These are phyloP conservation scores for Pichia cactophila DNA, from an alignment of 1,139 yeast species.

Conservation along the genomic window DNA sequence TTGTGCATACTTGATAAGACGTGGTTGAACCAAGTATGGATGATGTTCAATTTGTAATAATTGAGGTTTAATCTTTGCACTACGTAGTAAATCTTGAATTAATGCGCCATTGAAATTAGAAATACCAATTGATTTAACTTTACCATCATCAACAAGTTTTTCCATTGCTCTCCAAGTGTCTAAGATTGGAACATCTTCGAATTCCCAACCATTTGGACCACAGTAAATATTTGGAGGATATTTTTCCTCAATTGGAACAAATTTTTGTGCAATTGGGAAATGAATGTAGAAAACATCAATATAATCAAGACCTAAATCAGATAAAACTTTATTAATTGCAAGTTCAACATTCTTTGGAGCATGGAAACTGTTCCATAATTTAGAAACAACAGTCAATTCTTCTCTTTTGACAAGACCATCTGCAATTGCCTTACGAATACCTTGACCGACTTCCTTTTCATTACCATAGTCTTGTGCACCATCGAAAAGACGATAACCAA, in stretches of 20 bases:
- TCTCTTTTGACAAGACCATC: slow-evolving; percentile 67
- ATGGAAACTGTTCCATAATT: slow-evolving; percentile 76
- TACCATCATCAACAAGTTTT: slow-evolving; percentile 51
- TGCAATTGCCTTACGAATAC: slow-evolving; percentile 53
- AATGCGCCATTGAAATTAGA: slow-evolving; percentile 78
- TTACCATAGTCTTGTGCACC: slow-evolving; percentile 78
- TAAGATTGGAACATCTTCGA: slow-evolving; percentile 62
- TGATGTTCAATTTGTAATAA: slow-evolving; percentile 88
- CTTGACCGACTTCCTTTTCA: slow-evolving; percentile 67
- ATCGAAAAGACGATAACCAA: slow-evolving; percentile 67
- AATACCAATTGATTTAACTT: slow-evolving; percentile 69
- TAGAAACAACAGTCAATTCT: slow-evolving; percentile 68
- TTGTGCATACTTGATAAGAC: slow-evolving; percentile 57
- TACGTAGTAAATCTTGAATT: slow-evolving; percentile 65
- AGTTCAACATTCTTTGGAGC: slow-evolving; percentile 51
- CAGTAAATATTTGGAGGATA: slow-evolving; percentile 73
- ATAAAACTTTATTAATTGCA: slow-evolving; percentile 57
- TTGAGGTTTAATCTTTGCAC: slow-evolving; percentile 67
- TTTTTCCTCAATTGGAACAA: slow-evolving; percentile 60
- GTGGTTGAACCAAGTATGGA: slow-evolving; percentile 78
- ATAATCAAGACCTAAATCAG: slow-evolving; percentile 60
- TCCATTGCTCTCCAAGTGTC: slow-evolving; percentile 82
- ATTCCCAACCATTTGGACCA: slow-evolving; percentile 48
- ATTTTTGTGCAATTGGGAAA: slow-evolving; percentile 72
- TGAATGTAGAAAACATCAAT: slow-evolving; percentile 71